phyloP scores from a whole-genome alignment of 345 rosid genomes.

The Syzygium grande region DNA sequence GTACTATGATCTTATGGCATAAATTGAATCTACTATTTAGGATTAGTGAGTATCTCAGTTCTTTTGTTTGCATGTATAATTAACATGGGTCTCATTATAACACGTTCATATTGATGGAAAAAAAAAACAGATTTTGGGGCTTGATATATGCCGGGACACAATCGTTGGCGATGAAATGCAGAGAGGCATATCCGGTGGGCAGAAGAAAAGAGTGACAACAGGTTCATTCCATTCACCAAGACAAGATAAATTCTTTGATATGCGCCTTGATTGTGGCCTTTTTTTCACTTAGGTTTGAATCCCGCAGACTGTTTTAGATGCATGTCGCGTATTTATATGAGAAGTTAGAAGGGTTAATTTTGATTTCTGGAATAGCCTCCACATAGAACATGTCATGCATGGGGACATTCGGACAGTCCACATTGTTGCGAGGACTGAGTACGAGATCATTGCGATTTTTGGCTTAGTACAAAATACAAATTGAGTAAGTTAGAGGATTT shows the following conservation, averaged over 20 bases:
- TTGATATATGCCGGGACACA: conserved; percentile 79
- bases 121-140: conserved; percentile 56
- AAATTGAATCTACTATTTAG: background rate
- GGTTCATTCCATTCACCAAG: conserved; percentile 23
- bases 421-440: background rate
- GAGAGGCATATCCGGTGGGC: conserved; percentile 89
- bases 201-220: conserved; percentile 84
- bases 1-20: background rate
- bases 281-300: background rate
- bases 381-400: background rate
- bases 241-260: background rate
- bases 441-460: background rate
- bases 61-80: background rate
- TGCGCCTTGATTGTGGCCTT: background rate
- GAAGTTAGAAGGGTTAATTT: background rate
- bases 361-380: background rate
- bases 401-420: background rate
- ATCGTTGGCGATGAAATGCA: conserved; percentile 78
- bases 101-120: background rate
- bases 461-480: background rate
- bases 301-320: background rate
- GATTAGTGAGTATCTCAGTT: background rate
- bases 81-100: background rate
- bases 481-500: background rate
- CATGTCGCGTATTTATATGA: background rate